A percentile compares a stretch with the other conserved stretches of the same genome.
Conservation (phyloP, 2,329 filamentous ascomycete species). For the Aspergillus intermedius region DNA sequence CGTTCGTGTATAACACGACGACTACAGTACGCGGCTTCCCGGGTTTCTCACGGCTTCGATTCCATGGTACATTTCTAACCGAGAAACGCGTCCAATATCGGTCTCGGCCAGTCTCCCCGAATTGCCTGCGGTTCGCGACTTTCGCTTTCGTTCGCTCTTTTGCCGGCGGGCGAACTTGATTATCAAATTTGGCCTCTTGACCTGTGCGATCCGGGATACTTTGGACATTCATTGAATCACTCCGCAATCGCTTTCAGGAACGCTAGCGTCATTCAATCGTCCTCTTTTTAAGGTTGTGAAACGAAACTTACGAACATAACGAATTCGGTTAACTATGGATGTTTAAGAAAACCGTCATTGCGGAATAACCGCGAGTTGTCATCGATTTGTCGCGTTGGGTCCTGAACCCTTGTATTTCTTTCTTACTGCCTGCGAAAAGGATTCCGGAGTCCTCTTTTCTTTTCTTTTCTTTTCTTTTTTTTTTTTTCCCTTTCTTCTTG, state of each 20-base stretch:
- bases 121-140: constrained; percentile 1
- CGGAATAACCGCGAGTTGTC: constrained; percentile 10
- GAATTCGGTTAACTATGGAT: constrained; percentile 9
- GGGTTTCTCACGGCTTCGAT: not conserved
- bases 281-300: constrained; percentile 3
- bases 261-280: constrained; percentile 4
- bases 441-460: not conserved
- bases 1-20: constrained; percentile 2
- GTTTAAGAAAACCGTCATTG: constrained; percentile 8
- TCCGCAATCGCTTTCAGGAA: not conserved
- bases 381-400: not conserved
- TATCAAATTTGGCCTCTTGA: not conserved
- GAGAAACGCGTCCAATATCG: not conserved
- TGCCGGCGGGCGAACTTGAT: not conserved
- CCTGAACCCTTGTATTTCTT: not conserved
- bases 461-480: not conserved
- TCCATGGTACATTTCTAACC: constrained; percentile 16
- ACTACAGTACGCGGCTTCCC: not conserved
- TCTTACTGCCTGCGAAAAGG: not conserved
- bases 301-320: not conserved
- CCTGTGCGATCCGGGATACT: no score
- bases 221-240: not conserved
- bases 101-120: no score
- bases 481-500: not conserved
- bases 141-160: not conserved